phyloP scores from a whole-genome alignment of 257 asterid species.

The Solanum rostratum region DNA sequence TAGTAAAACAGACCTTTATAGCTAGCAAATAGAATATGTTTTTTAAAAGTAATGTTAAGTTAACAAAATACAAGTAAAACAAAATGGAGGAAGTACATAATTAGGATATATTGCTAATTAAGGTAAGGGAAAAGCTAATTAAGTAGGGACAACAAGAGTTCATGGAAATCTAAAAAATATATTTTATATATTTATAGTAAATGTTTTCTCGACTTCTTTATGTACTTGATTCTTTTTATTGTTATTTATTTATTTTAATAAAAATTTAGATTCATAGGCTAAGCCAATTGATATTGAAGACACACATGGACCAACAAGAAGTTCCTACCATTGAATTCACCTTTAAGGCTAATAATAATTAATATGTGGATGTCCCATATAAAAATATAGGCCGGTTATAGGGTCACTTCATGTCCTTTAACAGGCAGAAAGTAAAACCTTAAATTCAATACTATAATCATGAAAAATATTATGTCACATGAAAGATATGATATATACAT shows the following conservation, averaged over 20 bases:
- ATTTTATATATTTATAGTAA: too few species aligned
- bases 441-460: neutral
- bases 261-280: neutral
- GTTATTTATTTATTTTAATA: too few species aligned
- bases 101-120: neutral
- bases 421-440: neutral
- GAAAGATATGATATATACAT: neutral
- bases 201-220: too few species aligned
- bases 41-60: fast-evolving
- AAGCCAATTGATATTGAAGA: neutral
- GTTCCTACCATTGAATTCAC: neutral
- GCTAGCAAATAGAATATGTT: neutral
- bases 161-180: too few species aligned
- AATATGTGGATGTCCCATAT: neutral
- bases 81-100: fast-evolving
- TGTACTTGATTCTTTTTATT: too few species aligned
- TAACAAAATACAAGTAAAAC: neutral
- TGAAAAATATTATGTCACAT: neutral
- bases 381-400: neutral
- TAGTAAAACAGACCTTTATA: neutral
- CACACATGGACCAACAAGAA: neutral
- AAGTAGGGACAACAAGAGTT: too few species aligned
- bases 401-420: neutral
- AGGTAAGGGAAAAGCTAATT: neutral
- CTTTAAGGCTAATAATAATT: neutral